Base-by-base conservation (phyloP, 139 green algal species). In the Penium margaritaceum region DNA sequence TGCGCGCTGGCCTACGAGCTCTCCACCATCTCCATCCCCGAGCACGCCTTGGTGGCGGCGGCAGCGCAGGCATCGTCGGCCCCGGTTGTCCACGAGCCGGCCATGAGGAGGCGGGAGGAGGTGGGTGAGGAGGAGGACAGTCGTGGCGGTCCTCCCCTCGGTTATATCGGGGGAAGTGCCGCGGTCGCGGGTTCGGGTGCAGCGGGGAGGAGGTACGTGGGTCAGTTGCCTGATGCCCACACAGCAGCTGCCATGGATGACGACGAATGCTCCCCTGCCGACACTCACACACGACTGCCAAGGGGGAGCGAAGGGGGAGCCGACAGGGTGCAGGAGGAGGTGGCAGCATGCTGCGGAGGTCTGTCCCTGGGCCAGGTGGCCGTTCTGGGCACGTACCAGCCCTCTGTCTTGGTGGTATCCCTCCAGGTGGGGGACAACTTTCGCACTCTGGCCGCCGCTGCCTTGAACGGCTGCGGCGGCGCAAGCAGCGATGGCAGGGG, bases 381-480 rank as follows among this genome's bases (percentile, higher is more conserved):
- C 51, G 2, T 83, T 3, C n/a, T 79, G 9, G 76, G 76, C 17
- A 83, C 76, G 33, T 79, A 83, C 58, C 38, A 63, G 30, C 76
- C 76, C 12, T 79, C 76, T 21, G 70, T 80, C 6, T 36, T 68
- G 37, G 37, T 80, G 5, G 33, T 79, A 0, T 81, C 74, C 14
- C 44, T 77, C 3, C 43, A 34, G 14, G 67, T 41, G 3, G 64
- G 67, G 1, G 34, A 81, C 30, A n/a, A 55, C 21, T 70, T 81
- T 29, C 65, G 64, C 33, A 15, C 30, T 14, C 32, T 80, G 35
- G 73, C 64, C 21, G 19, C 30, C 51, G 73, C 24, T 2, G 32
- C 73, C 32, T 41, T 80, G 53, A n/a, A n/a, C n/a, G n/a, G n/a
- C n/a, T n/a, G n/a, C n/a, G n/a, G n/a, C n/a, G n/a, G n/a, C n/a